These are phyloP conservation scores for Sporobolus alterniflorus DNA, from an alignment of 202 grass and related monocot genomes.

Conservation along the genomic window DNA sequence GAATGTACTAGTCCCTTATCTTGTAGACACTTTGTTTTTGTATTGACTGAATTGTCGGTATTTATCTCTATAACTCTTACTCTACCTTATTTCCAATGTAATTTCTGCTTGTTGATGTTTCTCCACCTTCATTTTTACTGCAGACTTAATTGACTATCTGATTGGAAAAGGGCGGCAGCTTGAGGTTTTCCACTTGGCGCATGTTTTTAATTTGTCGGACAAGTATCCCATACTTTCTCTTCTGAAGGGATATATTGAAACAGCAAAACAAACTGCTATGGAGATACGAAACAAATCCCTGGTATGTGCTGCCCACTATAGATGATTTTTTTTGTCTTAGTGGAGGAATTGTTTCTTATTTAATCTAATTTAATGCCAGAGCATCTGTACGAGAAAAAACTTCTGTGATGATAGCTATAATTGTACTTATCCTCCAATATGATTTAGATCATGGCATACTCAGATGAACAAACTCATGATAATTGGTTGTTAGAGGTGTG, in stretches of 20 bases:
- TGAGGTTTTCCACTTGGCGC: slow-evolving; percentile 26
- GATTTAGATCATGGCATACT: background rate
- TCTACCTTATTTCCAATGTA: background rate
- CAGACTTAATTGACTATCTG: slow-evolving; percentile 64
- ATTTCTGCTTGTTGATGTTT: slow-evolving; percentile 32
- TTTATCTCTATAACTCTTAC: background rate
- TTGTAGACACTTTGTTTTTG: background rate
- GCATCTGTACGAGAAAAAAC: background rate
- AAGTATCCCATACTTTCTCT: slow-evolving; percentile 49
- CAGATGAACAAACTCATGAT: background rate
- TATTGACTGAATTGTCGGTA: background rate
- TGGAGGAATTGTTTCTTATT: background rate
- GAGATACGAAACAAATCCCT: slow-evolving; percentile 28
- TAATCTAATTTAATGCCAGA: background rate
- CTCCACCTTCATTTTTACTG: slow-evolving; percentile 21
- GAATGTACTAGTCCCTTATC: background rate
- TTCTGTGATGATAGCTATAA: background rate
- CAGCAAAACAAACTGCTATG: slow-evolving; percentile 40
- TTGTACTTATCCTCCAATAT: background rate
- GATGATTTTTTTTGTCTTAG: slow-evolving; percentile 3
- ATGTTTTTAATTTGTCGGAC: slow-evolving; percentile 39
- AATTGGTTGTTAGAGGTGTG: background rate
- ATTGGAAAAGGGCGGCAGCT: slow-evolving; percentile 44
- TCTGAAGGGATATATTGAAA: slow-evolving; percentile 54
- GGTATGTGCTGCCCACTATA: slow-evolving; percentile 34